A percentile compares a stretch with the other conserved stretches of the same genome.
phyloP scores from a whole-genome alignment of 805 yeast species.

The Wickerhamomyces canadensis region DNA sequence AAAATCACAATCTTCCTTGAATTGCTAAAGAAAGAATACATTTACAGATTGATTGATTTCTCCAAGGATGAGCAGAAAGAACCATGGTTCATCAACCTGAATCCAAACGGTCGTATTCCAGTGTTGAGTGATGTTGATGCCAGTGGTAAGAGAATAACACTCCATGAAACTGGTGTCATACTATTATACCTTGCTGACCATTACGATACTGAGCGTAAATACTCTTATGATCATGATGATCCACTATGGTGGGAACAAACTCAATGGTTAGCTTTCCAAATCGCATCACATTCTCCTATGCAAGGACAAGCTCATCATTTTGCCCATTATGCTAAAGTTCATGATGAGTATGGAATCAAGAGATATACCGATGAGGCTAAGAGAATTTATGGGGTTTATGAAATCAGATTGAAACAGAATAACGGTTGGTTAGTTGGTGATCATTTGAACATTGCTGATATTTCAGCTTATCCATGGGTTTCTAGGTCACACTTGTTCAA shows the following conservation, averaged over 20 bases:
- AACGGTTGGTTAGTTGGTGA: conserved; percentile 52
- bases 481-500: conserved; percentile 31
- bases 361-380: conserved; percentile 44
- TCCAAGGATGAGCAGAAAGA: conserved; percentile 41
- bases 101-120: conserved; percentile 60
- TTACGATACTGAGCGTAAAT: conserved; percentile 46
- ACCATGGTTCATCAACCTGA: conserved; percentile 46
- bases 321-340: conserved; percentile 35
- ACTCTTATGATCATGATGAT: conserved; percentile 29
- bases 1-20: conserved; percentile 31
- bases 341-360: conserved; percentile 43
- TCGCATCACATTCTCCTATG: conserved; percentile 52
- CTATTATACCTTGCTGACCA: conserved; percentile 50
- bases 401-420: conserved; percentile 40
- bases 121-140: conserved; percentile 32
- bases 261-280: conserved; percentile 49
- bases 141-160: conserved; percentile 34
- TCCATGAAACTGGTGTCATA: conserved; percentile 57
- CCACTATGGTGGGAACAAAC: conserved; percentile 41
- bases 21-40: conserved; percentile 25
- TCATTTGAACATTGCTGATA: conserved; percentile 51
- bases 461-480: conserved; percentile 42
- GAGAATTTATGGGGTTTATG: conserved; percentile 46
- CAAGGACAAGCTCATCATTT: conserved; percentile 47
- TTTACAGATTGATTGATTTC: conserved; percentile 35